phyloP scores from a whole-genome alignment of 2,329 filamentous ascomycete species.

The Paradendryphiella salina region DNA sequence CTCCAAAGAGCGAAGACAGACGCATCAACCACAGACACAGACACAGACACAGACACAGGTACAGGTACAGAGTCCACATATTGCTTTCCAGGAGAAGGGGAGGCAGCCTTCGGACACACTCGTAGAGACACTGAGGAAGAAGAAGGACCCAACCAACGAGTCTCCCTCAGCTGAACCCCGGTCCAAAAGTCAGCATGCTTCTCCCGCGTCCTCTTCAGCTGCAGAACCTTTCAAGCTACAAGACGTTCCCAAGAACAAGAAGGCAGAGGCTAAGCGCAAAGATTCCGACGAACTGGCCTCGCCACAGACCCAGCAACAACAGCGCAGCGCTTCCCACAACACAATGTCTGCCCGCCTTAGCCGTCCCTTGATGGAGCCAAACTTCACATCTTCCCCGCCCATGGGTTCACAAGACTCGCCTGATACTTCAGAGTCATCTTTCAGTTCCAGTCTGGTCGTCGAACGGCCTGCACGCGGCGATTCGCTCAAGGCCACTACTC shows the following conservation, averaged over 20 bases:
- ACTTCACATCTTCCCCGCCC: slow-evolving; percentile 46
- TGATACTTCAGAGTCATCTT: slow-evolving; percentile 43
- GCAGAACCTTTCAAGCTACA: slow-evolving; percentile 69
- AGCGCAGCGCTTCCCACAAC: slow-evolving; percentile 47
- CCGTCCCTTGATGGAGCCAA: slow-evolving; percentile 40
- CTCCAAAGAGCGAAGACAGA: slow-evolving; percentile 48
- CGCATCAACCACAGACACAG: slow-evolving; percentile 37
- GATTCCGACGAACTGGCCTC: slow-evolving; percentile 50
- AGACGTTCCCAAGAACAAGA: slow-evolving; percentile 72
- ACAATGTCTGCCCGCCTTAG: slow-evolving; percentile 43
- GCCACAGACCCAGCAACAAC: slow-evolving; percentile 15
- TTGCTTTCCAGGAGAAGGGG: slow-evolving; percentile 85
- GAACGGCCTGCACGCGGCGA: slow-evolving; percentile 62
- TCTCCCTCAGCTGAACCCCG: slow-evolving; percentile 55
- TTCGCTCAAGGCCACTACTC: slow-evolving; percentile 54
- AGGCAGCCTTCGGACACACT: slow-evolving; percentile 66
- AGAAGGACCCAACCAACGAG: slow-evolving; percentile 42
- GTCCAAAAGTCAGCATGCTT: slow-evolving; percentile 43
- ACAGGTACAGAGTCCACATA: slow-evolving; percentile 71
- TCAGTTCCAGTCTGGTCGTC: slow-evolving; percentile 46
- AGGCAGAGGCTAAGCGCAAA: slow-evolving; percentile 52
- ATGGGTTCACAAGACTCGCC: slow-evolving; percentile 44
- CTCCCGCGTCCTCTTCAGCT: slow-evolving; percentile 38
- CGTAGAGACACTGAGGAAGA: slow-evolving; percentile 57
- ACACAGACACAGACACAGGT: slow-evolving; percentile 38